Evolutionary conservation across 345 rosid genomes (phyloP).

Genomic region (Aquilaria yunnanensis): DNA sequence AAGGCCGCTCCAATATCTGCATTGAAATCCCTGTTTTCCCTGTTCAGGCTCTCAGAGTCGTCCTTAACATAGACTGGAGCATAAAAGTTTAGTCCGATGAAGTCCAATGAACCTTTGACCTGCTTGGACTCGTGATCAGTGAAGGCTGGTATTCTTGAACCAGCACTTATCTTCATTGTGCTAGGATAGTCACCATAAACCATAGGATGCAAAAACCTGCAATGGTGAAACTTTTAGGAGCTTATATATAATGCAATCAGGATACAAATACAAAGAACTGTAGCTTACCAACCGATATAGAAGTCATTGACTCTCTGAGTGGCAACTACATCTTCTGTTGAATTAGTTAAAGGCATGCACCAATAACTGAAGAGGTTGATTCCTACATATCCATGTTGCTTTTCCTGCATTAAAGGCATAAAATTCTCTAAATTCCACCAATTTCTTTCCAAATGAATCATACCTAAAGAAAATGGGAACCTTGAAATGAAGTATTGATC

Average conservation of each 20-base stretch:
- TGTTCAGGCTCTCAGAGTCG: constrained; percentile 15
- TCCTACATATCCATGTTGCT: constrained; percentile 46
- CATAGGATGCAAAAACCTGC: constrained; percentile 62
- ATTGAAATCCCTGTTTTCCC: constrained; percentile 18
- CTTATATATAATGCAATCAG: no score
- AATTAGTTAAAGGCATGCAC: constrained; percentile 34
- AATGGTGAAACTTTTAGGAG: neutral
- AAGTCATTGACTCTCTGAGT: constrained; percentile 35
- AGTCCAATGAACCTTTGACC: constrained; percentile 69
- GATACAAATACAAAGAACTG: no score
- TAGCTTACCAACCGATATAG: constrained; percentile 36
- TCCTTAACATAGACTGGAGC: constrained; percentile 22
- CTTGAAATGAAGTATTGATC: no score
- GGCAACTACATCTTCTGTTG: constrained; percentile 36
- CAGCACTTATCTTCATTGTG: constrained; percentile 48
- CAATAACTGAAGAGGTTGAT: constrained; percentile 26
- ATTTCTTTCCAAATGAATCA: no score
- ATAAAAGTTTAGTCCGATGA: constrained; percentile 54
- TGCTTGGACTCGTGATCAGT: constrained; percentile 40
- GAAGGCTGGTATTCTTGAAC: constrained; percentile 64
- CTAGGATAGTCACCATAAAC: constrained; percentile 70
- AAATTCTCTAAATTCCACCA: neutral
- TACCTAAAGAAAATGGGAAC: no score
- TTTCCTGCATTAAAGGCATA: constrained; percentile 29
- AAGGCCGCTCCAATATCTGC: constrained; percentile 30